Conservation (phyloP, 106 monocot genomes). For the Phalaenopsis aphrodite region DNA sequence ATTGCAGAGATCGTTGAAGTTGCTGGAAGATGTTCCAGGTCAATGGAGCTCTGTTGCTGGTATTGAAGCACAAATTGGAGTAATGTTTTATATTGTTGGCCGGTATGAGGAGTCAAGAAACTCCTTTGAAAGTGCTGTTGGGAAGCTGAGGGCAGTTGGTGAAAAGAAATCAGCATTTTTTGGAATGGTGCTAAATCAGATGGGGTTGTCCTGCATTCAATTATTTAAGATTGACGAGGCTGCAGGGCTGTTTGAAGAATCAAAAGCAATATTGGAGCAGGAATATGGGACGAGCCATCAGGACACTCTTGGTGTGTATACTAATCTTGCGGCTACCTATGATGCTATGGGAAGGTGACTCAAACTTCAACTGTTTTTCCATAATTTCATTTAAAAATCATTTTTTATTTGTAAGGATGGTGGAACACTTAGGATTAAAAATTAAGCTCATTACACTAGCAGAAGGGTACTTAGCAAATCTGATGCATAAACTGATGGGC, state of each 20-base stretch:
- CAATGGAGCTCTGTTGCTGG: conserved; percentile 55
- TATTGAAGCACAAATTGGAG: conserved; percentile 58
- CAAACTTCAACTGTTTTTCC: not conserved
- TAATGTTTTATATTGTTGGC: conserved; percentile 51
- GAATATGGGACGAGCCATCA: conserved; percentile 43
- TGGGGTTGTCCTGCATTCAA: conserved; percentile 56
- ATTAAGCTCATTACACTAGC: not conserved
- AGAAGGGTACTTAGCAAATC: not conserved
- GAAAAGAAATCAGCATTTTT: conserved; percentile 59
- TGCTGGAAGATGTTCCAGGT: conserved; percentile 38
- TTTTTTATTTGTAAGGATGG: not conserved
- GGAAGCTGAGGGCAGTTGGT: conserved; percentile 43
- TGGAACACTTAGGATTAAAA: not conserved
- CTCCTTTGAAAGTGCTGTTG: conserved; percentile 46
- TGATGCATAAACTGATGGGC: not conserved
- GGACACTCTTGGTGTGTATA: conserved; percentile 53
- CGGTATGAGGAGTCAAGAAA: conserved; percentile 30
- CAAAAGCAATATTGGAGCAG: conserved; percentile 38
- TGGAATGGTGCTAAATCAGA: conserved; percentile 52
- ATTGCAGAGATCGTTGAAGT: conserved; percentile 39
- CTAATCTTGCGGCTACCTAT: conserved; percentile 62
- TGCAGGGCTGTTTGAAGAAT: conserved; percentile 49
- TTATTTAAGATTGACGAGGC: conserved; percentile 55
- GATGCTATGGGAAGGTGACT: conserved; percentile 66
- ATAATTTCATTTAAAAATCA: not conserved